Evolutionary conservation across 2,329 filamentous ascomycete species (phyloP), one percentile per base, ranked within the genome.

Genomic region (Colletotrichum noveboracense): DNA sequence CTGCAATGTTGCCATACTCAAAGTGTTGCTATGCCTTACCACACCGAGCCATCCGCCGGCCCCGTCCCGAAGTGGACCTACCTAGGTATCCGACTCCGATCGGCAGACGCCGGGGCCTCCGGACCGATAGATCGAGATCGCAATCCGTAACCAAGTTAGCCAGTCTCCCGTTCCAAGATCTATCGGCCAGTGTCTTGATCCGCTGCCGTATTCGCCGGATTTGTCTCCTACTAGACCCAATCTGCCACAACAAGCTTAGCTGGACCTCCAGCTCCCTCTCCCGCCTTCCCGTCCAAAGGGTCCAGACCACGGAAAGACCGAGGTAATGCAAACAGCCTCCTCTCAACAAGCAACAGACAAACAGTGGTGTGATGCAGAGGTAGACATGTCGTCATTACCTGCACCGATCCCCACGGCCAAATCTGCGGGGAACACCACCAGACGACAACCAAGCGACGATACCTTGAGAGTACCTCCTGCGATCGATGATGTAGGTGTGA

Each of bases 401-500:
- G 34, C 24, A 68, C 21, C n/a, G 8, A 16, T 26, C 61, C 13
- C 34, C 61, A 13, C 6, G 18, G 30, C 34, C 6, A 18, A 34
- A 21, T 38, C 43, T 52, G 43, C 43, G 43, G 43, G 43, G n/a
- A 24, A 52, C 43, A 52, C 43, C n/a, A 52, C 43, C 55, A 58
- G 21, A 58, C 21, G 55, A 30, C 55, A 5, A 30, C 21, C 32
- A 43, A 24, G 32, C n/a, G 32, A 55, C 14, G 32, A 26, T 28
- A 75, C 73, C 26, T 58, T 3, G 6, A 12, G 21, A 36, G 61
- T 75, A 75, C 68, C 18, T 32, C 21, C 18, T 21, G 18, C 16
- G 58, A 74, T 76, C 74, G 74, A 76, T 76, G 74, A 76, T 76
- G 74, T 74, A 73, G 74, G 65, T 74, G 74, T 76, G 74, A 76